These are phyloP conservation scores for Cyberlindnera maclurae DNA, from an alignment of 805 yeast species.

Conservation along the genomic window DNA sequence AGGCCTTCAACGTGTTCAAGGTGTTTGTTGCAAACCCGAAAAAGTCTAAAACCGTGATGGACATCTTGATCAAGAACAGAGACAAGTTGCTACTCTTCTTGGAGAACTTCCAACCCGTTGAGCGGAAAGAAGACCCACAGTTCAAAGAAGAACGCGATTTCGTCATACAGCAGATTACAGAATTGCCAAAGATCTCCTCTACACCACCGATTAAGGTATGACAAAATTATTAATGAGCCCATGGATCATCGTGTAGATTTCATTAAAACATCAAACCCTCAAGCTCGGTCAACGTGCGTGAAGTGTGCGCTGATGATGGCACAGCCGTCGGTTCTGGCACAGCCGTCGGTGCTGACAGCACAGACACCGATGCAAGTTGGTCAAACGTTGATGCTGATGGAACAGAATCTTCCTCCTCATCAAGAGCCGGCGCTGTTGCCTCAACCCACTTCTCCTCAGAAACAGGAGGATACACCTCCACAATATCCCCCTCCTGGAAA, in stretches of 20 bases:
- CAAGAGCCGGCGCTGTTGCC: too few relatives aligned
- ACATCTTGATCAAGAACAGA: slow-evolving; percentile 78
- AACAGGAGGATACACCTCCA: too few relatives aligned
- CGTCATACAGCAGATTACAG: slow-evolving; percentile 66
- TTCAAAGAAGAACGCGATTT: slow-evolving; percentile 77
- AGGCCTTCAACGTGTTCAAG: slow-evolving; percentile 90
- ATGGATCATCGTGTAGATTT: not conserved
- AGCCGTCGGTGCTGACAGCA: too few relatives aligned
- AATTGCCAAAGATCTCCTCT: slow-evolving; percentile 51
- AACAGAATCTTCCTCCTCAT: too few relatives aligned
- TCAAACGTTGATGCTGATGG: too few relatives aligned
- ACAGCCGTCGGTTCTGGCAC: not conserved
- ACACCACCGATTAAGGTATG: not conserved
- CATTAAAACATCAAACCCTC: slow-evolving; percentile 14
- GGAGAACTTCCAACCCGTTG: slow-evolving; percentile 52
- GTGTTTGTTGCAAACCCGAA: slow-evolving; percentile 95
- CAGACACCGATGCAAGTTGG: too few relatives aligned
- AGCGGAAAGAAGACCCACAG: slow-evolving; percentile 52
- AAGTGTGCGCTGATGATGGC: not conserved
- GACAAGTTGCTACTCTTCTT: slow-evolving; percentile 68
- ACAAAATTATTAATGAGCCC: not conserved
- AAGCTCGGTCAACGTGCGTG: slow-evolving; percentile 8
- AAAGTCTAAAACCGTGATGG: slow-evolving; percentile 71
- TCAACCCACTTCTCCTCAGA: too few relatives aligned
- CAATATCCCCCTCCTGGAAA: too few relatives aligned